Conservation (phyloP, 331 rosid species). For the Pyracantha coccinea region DNA sequence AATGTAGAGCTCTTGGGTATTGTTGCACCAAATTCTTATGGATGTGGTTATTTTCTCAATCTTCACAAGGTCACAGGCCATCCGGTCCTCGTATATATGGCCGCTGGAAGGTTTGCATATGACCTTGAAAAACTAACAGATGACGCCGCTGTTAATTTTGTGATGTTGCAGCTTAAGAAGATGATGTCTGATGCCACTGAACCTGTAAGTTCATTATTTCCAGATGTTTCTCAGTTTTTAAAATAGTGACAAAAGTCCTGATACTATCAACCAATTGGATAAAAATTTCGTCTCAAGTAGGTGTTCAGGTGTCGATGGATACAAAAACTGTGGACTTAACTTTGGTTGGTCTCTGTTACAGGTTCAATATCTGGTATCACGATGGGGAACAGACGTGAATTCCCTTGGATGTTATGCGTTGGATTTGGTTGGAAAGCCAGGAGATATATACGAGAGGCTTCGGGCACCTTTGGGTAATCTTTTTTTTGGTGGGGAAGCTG, state of each 20-base stretch:
- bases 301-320: neutral
- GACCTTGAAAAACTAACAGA: conserved; percentile 55
- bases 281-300: neutral
- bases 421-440: conserved; percentile 67
- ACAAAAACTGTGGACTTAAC: neutral
- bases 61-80: conserved; percentile 76
- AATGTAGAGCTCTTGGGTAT: conserved; percentile 59
- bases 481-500: conserved; percentile 73
- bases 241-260: no score
- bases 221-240: neutral
- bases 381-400: conserved; percentile 68
- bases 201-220: conserved; percentile 34
- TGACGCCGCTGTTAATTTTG: conserved; percentile 37
- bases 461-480: conserved; percentile 63
- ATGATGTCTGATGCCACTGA: conserved; percentile 62
- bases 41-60: conserved; percentile 73
- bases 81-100: conserved; percentile 72
- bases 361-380: conserved; percentile 72
- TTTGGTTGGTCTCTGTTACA: conserved; percentile 10
- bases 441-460: conserved; percentile 57
- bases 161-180: conserved; percentile 57
- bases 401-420: conserved; percentile 69
- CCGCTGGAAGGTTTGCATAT: conserved; percentile 68
- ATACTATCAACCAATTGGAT: no score
- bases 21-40: conserved; percentile 58